Percentiles rank a stretch among this genome's conserved stretches.
These are phyloP conservation scores for Ramaria rubella DNA, from an alignment of 768 basidiomycete species.

Conservation along the genomic window DNA sequence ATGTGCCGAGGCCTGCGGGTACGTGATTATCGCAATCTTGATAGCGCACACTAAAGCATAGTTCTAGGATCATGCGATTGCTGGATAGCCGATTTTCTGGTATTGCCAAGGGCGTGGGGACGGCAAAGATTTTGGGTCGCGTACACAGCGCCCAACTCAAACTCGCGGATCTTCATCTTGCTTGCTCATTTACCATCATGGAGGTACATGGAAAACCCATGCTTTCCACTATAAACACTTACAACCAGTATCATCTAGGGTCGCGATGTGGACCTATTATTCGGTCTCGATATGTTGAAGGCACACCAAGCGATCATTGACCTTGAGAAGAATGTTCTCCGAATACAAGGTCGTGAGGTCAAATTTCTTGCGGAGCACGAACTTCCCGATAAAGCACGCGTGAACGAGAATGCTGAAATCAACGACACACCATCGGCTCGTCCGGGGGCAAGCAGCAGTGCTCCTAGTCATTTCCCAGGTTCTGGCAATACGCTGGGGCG, in stretches of 20 bases:
- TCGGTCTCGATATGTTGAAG: conserved; percentile 99
- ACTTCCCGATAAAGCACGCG: conserved; percentile 74
- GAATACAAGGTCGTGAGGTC: conserved; percentile 90
- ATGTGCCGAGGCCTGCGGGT: conserved; percentile 89
- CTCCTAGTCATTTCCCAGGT: conserved; percentile 52
- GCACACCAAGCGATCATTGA: conserved; percentile 96
- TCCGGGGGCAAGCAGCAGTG: conserved; percentile 7
- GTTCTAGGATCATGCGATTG: conserved; percentile 69
- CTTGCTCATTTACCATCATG: conserved; percentile 92
- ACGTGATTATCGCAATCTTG: conserved; percentile 20
- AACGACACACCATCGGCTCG: conserved; percentile 24
- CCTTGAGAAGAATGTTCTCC: conserved; percentile 77
- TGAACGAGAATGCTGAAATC: conserved; percentile 25
- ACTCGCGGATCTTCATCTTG: conserved; percentile 72
- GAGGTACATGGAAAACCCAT: conserved; percentile 48
- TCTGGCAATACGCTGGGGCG: conserved; percentile 54
- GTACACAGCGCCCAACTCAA: conserved; percentile 93
- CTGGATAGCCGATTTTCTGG: conserved; percentile 83
- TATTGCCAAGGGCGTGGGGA: conserved; percentile 90
- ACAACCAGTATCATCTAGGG: conserved; percentile 42
- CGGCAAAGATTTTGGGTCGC: conserved; percentile 87
- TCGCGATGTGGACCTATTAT: conserved; percentile 86
- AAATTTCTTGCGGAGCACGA: conserved; percentile 91
- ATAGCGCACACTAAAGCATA: neutral
- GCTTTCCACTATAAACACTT: neutral